Evolutionary conservation across 2,329 filamentous ascomycete genomes (phyloP), one percentile per base, ranked within the genome.

Genomic region (Zymoseptoria pseudotritici): DNA sequence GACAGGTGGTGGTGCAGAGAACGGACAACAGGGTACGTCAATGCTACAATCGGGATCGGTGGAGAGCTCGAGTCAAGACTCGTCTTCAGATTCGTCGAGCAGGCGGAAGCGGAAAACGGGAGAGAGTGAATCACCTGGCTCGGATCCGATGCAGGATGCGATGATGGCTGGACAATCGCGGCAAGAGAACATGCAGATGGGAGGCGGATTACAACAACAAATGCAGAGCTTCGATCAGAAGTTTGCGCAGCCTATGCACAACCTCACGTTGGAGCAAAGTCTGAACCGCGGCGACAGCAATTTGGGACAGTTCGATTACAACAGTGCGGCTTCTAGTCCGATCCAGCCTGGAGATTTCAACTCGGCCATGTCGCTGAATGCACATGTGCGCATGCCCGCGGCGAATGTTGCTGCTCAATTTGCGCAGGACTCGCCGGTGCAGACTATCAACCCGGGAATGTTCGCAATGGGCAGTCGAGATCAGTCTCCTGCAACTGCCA

Each of bases 321-420:
- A 82, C 17, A 83, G 82, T 65, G 80, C 80, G 8, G 80, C 82
- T 1, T 84, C 79, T 65, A 87, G 83, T 61, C 83, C 84, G 9
- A 65, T 68, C 19, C 69, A 70, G 59, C 56, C 64, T 21, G 62
- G 63, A n/a, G 67, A 68, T 10, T 70, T 68, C 59, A 66, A 69
- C 49, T 59, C 64, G 7, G 66, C 68, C 57, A 66, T 72, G 64
- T 67, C 66, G 9, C 58, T 71, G 29, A 66, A 71, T 55, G 64
- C 65, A 17, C 65, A 65, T 20, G 63, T 68, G 55, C 59, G 65
- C 36, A 65, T 67, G 60, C 64, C 64, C 3, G 56, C 61, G 51
- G 58, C 61, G 9, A 62, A 59, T 11, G 61, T 60, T 22, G 60
- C 63, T 26, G 59, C 62, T 7, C 63, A 64, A 20, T 72, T 65